phyloP scores from a whole-genome alignment of 495 filamentous ascomycete species.

The Penicillium cosmopolitanum region DNA sequence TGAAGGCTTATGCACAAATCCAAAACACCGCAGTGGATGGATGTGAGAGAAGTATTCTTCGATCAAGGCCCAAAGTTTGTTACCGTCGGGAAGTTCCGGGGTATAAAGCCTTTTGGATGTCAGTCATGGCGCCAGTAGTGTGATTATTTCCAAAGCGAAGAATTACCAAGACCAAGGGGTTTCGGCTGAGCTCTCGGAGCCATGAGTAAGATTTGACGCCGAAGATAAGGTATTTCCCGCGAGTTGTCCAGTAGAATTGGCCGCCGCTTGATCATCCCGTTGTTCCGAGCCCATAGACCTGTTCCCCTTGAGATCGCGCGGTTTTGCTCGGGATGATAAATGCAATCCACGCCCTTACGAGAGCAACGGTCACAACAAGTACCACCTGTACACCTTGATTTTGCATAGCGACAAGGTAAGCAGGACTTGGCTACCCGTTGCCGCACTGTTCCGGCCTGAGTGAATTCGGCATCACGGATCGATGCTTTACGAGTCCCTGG shows the following conservation, averaged over 20 bases:
- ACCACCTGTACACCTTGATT: conserved; percentile 30
- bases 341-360: conserved; percentile 24
- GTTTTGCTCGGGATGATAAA: conserved; percentile 13
- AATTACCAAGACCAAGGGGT: conserved; percentile 11
- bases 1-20: conserved; percentile 33
- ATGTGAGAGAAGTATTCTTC: conserved; percentile 34
- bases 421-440: conserved; percentile 30
- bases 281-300: neutral
- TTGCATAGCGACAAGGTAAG: conserved; percentile 28
- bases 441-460: conserved; percentile 25
- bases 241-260: neutral
- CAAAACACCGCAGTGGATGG: conserved; percentile 31
- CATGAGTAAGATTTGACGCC: neutral
- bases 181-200: neutral
- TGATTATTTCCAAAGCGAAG: neutral
- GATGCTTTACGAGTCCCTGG: conserved; percentile 3
- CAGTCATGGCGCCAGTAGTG: neutral
- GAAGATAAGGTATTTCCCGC: neutral
- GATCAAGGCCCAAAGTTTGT: conserved; percentile 16
- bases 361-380: conserved; percentile 24
- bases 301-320: neutral
- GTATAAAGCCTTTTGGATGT: conserved; percentile 19
- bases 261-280: neutral
- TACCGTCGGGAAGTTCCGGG: conserved; percentile 18
- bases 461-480: conserved; percentile 11